Evolutionary conservation across 805 yeast species (phyloP).

Genomic region (Sugiyamaella mastotermitis): DNA sequence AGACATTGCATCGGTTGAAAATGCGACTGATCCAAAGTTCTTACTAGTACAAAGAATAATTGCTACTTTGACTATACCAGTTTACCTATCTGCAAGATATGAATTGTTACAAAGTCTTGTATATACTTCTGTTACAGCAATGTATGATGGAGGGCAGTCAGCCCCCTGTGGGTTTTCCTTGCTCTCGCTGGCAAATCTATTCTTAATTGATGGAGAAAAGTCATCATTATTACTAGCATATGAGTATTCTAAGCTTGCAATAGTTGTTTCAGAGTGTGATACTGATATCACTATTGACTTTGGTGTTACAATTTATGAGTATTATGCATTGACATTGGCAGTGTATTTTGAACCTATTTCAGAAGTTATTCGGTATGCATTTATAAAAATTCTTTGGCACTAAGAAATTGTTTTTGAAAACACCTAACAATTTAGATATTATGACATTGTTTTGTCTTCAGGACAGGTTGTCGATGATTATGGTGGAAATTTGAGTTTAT

Average conservation of each 20-base stretch:
- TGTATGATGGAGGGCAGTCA: constrained; percentile 37
- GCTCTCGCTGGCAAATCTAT: constrained; percentile 33
- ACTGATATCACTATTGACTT: constrained; percentile 32
- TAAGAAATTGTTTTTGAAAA: neutral
- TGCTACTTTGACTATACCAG: constrained; percentile 34
- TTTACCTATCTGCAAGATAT: constrained; percentile 26
- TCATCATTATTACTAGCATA: constrained; percentile 34
- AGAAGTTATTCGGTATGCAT: constrained; percentile 29
- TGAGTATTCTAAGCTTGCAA: constrained; percentile 38
- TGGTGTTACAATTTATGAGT: constrained; percentile 36
- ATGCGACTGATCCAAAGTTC: constrained; percentile 27
- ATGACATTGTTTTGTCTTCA: constrained; percentile 19
- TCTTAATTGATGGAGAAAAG: constrained; percentile 28
- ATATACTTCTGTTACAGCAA: constrained; percentile 31
- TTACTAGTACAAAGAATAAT: constrained; percentile 37
- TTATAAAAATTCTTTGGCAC: constrained; percentile 4
- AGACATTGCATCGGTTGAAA: constrained; percentile 22
- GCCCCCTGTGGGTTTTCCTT: constrained; percentile 37
- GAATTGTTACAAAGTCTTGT: constrained; percentile 31
- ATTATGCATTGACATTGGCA: constrained; percentile 39
- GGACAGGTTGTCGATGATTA: constrained; percentile 22
- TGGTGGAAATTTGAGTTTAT: constrained; percentile 20
- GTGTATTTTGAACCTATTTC: constrained; percentile 36
- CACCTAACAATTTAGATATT: constrained; percentile 16
- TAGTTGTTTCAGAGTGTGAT: constrained; percentile 32